Percentiles rank a stretch among this genome's conserved stretches.
Conservation (phyloP, 1,139 yeast species). For the Meyerozyma elateridarum region DNA sequence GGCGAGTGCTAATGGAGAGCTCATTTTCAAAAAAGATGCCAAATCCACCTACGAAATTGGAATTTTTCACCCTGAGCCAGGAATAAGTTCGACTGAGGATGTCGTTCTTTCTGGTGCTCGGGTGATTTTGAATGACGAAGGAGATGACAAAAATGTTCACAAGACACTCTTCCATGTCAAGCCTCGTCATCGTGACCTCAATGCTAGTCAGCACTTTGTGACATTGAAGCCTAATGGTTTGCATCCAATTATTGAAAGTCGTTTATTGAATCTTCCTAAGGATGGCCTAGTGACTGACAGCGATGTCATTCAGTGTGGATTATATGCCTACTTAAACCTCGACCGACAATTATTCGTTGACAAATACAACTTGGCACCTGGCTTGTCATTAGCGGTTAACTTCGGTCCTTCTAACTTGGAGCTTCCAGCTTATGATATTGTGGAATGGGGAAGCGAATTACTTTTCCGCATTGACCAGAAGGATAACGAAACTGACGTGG, state of each 20-base stretch:
- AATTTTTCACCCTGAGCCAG: slow-evolving; percentile 3
- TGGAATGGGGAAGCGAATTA: slow-evolving; percentile 41
- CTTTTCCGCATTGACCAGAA: slow-evolving; percentile 26
- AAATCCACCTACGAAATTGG: slow-evolving; percentile 5
- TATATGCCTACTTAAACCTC: slow-evolving; percentile 30
- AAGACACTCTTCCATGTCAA: slow-evolving; percentile 41
- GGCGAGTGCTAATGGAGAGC: background rate
- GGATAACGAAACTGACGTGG: slow-evolving; percentile 5
- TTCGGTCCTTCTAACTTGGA: slow-evolving; percentile 38
- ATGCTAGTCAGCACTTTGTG: slow-evolving; percentile 6
- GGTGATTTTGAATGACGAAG: slow-evolving; percentile 5
- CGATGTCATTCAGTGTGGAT: slow-evolving; percentile 28
- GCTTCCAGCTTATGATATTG: slow-evolving; percentile 36
- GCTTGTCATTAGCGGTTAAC: slow-evolving; percentile 17
- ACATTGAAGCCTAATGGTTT: slow-evolving; percentile 27
- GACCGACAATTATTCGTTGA: slow-evolving; percentile 37
- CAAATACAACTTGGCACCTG: slow-evolving; percentile 32
- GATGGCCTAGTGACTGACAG: slow-evolving; percentile 11
- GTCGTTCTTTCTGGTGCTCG: slow-evolving; percentile 6
- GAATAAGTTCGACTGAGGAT: slow-evolving; percentile 5
- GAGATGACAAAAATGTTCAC: slow-evolving; percentile 17
- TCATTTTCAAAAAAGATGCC: background rate
- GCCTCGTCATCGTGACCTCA: slow-evolving; percentile 32
- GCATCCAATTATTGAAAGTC: slow-evolving; percentile 30
- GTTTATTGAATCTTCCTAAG: slow-evolving; percentile 11